Evolutionary conservation across 2,329 filamentous ascomycete genomes (phyloP).

Genomic region (Penicillium paneum): DNA sequence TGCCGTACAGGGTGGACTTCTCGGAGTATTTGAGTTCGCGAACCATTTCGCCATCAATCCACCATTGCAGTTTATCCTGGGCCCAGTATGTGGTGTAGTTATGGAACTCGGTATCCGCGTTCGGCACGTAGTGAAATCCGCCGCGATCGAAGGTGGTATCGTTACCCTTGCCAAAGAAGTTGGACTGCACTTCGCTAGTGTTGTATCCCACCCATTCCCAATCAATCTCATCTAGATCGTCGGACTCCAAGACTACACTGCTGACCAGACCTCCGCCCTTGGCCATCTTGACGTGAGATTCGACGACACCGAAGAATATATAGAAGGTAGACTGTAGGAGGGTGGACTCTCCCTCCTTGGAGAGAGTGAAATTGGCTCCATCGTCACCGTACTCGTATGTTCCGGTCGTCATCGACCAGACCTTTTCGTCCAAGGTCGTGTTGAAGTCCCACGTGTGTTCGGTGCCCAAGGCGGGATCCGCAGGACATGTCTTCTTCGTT

Average conservation of each 20-base stretch:
- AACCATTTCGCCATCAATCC: conserved; percentile 59
- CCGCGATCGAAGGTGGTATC: conserved; percentile 75
- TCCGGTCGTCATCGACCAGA: conserved; percentile 70
- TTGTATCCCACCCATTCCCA: conserved; percentile 53
- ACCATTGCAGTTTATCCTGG: conserved; percentile 62
- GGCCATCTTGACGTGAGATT: conserved; percentile 74
- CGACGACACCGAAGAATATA: conserved; percentile 79
- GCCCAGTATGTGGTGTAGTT: conserved; percentile 64
- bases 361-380: conserved; percentile 70
- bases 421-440: conserved; percentile 52
- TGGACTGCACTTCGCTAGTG: conserved; percentile 61
- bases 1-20: conserved; percentile 48
- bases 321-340: conserved; percentile 78
- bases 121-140: conserved; percentile 64
- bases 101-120: conserved; percentile 54
- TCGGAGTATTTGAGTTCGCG: conserved; percentile 61
- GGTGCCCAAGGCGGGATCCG: conserved; percentile 66
- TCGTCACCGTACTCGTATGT: conserved; percentile 59
- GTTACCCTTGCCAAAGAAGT: conserved; percentile 94
- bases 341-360: conserved; percentile 67
- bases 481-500: conserved; percentile 64
- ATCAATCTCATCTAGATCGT: conserved; percentile 83
- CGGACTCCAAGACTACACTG: conserved; percentile 76
- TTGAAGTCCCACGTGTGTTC: conserved; percentile 64
- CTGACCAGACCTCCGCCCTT: conserved; percentile 73